A percentile compares a stretch with the other conserved stretches of the same genome.
These are phyloP conservation scores for Xerocomus brunneocitrinus DNA, from an alignment of 768 basidiomycete species.

Conservation along the genomic window DNA sequence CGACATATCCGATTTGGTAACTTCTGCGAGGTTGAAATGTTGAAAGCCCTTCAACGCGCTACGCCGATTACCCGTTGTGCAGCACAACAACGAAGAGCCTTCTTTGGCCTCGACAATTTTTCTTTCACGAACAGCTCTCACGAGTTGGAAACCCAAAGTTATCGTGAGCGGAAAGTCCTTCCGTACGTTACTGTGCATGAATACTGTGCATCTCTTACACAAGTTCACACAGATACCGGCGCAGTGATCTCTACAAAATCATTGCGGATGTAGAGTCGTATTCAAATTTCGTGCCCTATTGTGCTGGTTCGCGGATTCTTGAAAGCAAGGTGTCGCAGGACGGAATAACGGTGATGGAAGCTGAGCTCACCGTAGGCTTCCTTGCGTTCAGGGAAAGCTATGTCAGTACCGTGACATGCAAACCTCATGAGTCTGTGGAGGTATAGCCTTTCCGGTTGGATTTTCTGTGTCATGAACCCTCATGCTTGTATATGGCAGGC, in stretches of 20 bases:
- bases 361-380: slow-evolving; percentile 86
- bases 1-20: neutral
- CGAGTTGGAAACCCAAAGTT: slow-evolving; percentile 49
- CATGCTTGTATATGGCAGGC: slow-evolving; percentile 44
- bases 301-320: slow-evolving; percentile 68
- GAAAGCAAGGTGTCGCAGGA: slow-evolving; percentile 23
- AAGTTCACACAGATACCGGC: slow-evolving; percentile 57
- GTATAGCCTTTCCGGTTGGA: slow-evolving; percentile 29
- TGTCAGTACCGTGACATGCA: slow-evolving; percentile 76
- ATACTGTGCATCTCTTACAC: slow-evolving; percentile 8
- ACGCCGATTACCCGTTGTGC: slow-evolving; percentile 1
- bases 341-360: slow-evolving; percentile 56
- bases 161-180: slow-evolving; percentile 80
- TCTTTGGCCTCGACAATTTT: slow-evolving; percentile 52
- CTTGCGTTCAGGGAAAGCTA: slow-evolving; percentile 85
- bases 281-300: slow-evolving; percentile 84
- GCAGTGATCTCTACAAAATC: slow-evolving; percentile 73
- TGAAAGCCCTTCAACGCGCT: slow-evolving; percentile 9
- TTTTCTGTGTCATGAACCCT: slow-evolving; percentile 1
- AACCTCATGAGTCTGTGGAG: slow-evolving; percentile 73
- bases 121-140: slow-evolving; percentile 38
- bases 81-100: slow-evolving; percentile 22
- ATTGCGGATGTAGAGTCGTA: slow-evolving; percentile 89
- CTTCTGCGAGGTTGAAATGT: slow-evolving; percentile 14
- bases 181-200: slow-evolving; percentile 58